Evolutionary conservation across 768 basidiomycete species (phyloP).

Genomic region (Xanthoconium stramineum): DNA sequence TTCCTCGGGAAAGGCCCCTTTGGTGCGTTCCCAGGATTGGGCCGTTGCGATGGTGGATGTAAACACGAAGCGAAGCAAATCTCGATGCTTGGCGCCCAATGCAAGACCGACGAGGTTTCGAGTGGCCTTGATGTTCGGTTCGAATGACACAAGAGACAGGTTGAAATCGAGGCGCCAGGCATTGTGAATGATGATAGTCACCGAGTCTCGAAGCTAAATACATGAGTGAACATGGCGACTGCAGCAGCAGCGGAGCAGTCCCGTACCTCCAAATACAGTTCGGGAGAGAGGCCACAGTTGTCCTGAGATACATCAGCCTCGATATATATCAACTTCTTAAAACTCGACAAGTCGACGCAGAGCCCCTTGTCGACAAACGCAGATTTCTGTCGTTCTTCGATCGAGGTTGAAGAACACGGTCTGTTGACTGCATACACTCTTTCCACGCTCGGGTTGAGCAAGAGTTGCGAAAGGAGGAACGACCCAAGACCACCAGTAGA

Average conservation of each 20-base stretch:
- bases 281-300: constrained; percentile 26
- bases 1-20: neutral
- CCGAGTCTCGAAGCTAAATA: constrained; percentile 14
- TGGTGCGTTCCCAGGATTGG: neutral
- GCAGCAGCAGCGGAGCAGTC: too few relatives aligned
- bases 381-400: constrained; percentile 27
- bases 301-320: constrained; percentile 35
- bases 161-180: constrained; percentile 36
- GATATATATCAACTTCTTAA: constrained; percentile 33
- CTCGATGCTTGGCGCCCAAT: neutral
- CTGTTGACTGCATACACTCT: constrained; percentile 24
- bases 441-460: constrained; percentile 19
- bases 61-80: neutral
- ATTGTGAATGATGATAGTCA: constrained; percentile 30
- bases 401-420: neutral
- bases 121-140: constrained; percentile 10
- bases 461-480: constrained; percentile 31
- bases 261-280: constrained; percentile 30
- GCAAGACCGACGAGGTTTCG: neutral
- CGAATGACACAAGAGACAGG: constrained; percentile 12
- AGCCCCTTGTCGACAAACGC: constrained; percentile 36
- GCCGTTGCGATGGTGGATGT: neutral
- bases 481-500: constrained; percentile 43
- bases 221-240: neutral
- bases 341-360: constrained; percentile 26